Percentiles rank a stretch among this genome's conserved stretches.
Evolutionary conservation across 768 basidiomycete species (phyloP).

Genomic region (Tubosaeta sp.): DNA sequence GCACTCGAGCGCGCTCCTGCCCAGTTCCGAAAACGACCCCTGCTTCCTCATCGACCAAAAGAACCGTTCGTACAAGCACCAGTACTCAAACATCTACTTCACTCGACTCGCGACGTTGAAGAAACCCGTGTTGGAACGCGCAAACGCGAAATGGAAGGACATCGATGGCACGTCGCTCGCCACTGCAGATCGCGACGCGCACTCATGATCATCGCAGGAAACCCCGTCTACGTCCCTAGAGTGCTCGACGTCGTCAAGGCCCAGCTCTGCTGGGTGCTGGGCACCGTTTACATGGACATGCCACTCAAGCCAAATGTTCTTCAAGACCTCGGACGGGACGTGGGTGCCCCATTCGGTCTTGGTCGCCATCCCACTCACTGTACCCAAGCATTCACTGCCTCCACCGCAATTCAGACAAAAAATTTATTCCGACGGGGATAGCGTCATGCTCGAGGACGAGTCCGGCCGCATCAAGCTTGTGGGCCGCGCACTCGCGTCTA

Average conservation of each 20-base stretch:
- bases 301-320: slow-evolving; percentile 97
- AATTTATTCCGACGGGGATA: slow-evolving; percentile 73
- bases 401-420: slow-evolving; percentile 75
- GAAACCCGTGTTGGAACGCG: slow-evolving; percentile 44
- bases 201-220: slow-evolving; percentile 40
- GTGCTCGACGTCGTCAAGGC: slow-evolving; percentile 87
- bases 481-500: slow-evolving; percentile 60
- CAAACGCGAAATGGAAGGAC: slow-evolving; percentile 47
- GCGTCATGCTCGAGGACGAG: slow-evolving; percentile 92
- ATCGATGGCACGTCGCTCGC: slow-evolving; percentile 35
- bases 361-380: slow-evolving; percentile 2
- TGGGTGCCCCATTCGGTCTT: slow-evolving; percentile 38
- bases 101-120: slow-evolving; percentile 50
- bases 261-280: slow-evolving; percentile 84
- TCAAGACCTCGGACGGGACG: slow-evolving; percentile 90
- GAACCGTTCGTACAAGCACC: slow-evolving; percentile 58
- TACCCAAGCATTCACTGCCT: slow-evolving; percentile 76
- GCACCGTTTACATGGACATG: slow-evolving; percentile 99
- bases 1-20: slow-evolving; percentile 25
- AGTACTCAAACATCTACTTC: slow-evolving; percentile 74
- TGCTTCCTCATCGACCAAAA: slow-evolving; percentile 41
- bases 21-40: slow-evolving; percentile 27
- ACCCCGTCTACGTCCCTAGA: slow-evolving; percentile 66
- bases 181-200: not conserved
- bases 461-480: slow-evolving; percentile 88